Percentiles rank a stretch among this genome's conserved stretches.
Conservation (phyloP, 2,329 filamentous ascomycete species). For the Dichotomopilus funicola region DNA sequence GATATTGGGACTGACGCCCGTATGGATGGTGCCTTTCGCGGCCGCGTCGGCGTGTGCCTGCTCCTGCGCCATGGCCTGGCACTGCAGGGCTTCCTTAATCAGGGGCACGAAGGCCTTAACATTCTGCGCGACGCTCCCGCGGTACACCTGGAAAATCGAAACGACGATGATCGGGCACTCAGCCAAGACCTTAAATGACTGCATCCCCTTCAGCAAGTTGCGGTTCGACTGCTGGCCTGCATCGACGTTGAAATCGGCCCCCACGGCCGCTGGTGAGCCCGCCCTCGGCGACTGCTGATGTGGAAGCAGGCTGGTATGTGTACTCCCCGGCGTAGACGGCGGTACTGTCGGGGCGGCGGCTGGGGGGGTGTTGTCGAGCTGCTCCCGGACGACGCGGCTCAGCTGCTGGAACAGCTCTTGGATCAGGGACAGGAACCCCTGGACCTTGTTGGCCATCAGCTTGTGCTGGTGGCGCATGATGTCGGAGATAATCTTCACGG, state of each 20-base stretch:
- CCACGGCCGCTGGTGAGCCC: conserved; percentile 78
- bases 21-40: conserved; percentile 74
- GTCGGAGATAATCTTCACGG: conserved; percentile 97
- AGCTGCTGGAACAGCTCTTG: conserved; percentile 94
- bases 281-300: conserved; percentile 63
- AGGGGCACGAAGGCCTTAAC: conserved; percentile 88
- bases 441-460: conserved; percentile 69
- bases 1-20: conserved; percentile 87
- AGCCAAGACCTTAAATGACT: conserved; percentile 96
- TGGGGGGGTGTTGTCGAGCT: conserved; percentile 70
- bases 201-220: conserved; percentile 85
- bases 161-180: conserved; percentile 99
- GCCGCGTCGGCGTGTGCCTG: conserved; percentile 83
- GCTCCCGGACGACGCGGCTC: conserved; percentile 89
- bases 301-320: conserved; percentile 64
- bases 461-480: conserved; percentile 90
- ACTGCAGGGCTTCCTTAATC: conserved; percentile 81
- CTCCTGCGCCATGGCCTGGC: conserved; percentile 89
- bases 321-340: conserved; percentile 61
- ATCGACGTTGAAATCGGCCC: conserved; percentile 70
- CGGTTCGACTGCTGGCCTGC: conserved; percentile 71
- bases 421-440: conserved; percentile 84
- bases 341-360: conserved; percentile 42
- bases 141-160: conserved; percentile 92
- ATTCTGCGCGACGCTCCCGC: conserved; percentile 70